Percentiles rank a stretch among this genome's conserved stretches.
Evolutionary conservation across 176 grass and related monocot species (phyloP).

Genomic region (Bromus sterilis): DNA sequence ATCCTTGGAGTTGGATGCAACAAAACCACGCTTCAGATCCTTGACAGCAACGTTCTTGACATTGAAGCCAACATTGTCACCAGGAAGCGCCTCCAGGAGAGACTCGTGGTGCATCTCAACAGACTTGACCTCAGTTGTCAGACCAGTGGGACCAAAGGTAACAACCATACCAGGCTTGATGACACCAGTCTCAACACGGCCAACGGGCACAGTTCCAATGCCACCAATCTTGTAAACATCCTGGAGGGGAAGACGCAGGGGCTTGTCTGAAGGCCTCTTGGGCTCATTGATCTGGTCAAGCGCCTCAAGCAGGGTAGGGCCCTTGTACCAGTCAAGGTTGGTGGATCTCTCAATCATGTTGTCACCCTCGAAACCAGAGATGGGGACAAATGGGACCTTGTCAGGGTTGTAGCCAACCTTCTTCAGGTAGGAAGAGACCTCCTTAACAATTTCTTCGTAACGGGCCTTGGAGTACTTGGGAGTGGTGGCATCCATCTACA

Average conservation of each 20-base stretch:
- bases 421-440: conserved; percentile 76
- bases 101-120: conserved; percentile 97
- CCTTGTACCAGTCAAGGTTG: conserved; percentile 93
- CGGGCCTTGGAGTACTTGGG: conserved; percentile 71
- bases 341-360: conserved; percentile 90
- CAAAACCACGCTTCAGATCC: conserved; percentile 81
- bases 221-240: conserved; percentile 99
- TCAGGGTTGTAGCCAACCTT: conserved; percentile 84
- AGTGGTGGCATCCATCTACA: conserved; percentile 79
- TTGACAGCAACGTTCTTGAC: conserved; percentile 89
- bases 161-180: conserved; percentile 84
- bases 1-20: conserved; percentile 88
- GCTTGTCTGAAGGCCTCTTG: conserved; percentile 91
- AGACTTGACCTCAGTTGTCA: conserved; percentile 88
- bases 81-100: conserved; percentile 62
- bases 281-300: conserved; percentile 77
- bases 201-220: conserved; percentile 80
- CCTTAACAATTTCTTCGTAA: conserved; percentile 76
- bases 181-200: conserved; percentile 75
- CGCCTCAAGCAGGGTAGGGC: conserved; percentile 71
- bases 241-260: conserved; percentile 92
- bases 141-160: conserved; percentile 66
- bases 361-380: conserved; percentile 83
- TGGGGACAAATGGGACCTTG: conserved; percentile 75
- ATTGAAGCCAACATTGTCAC: conserved; percentile 81